A percentile compares a stretch with the other conserved stretches of the same genome.
Conservation (phyloP, 148 eudicot genomes). For the Fagopyrum tataricum region DNA sequence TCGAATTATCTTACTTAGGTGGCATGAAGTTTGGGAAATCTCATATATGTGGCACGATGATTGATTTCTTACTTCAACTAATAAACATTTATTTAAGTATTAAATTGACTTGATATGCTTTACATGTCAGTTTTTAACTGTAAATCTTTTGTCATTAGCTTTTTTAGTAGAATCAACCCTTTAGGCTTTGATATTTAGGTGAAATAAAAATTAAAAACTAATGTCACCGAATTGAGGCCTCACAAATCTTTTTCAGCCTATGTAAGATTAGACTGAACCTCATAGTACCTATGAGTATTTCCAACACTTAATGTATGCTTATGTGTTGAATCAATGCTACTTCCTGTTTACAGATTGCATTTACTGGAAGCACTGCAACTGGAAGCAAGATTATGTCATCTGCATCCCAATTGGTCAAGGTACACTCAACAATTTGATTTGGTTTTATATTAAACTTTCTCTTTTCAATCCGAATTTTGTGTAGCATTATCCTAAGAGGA, state of each 20-base stretch:
- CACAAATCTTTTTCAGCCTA: background rate
- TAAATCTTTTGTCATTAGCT: too few relatives aligned
- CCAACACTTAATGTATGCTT: background rate
- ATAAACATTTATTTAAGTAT: background rate
- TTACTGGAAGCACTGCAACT: conserved; percentile 92
- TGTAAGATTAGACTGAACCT: background rate
- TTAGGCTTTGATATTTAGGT: background rate
- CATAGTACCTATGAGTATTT: background rate
- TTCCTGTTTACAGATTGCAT: conserved; percentile 62
- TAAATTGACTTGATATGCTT: background rate
- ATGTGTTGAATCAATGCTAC: background rate
- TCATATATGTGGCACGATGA: background rate
- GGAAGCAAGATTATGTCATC: conserved; percentile 94
- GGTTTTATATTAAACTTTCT: background rate
- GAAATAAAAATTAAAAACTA: background rate
- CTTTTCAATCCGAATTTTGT: background rate
- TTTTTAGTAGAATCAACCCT: too few relatives aligned
- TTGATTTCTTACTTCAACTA: background rate
- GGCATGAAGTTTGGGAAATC: background rate
- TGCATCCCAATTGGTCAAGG: conserved; percentile 89
- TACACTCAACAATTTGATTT: conserved; percentile 15
- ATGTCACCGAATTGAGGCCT: background rate
- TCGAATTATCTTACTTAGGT: background rate
- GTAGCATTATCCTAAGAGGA: background rate
- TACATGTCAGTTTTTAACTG: background rate